Base-by-base conservation (phyloP, 2,329 filamentous ascomycete species). In the Trichoderma atroviride region DNA sequence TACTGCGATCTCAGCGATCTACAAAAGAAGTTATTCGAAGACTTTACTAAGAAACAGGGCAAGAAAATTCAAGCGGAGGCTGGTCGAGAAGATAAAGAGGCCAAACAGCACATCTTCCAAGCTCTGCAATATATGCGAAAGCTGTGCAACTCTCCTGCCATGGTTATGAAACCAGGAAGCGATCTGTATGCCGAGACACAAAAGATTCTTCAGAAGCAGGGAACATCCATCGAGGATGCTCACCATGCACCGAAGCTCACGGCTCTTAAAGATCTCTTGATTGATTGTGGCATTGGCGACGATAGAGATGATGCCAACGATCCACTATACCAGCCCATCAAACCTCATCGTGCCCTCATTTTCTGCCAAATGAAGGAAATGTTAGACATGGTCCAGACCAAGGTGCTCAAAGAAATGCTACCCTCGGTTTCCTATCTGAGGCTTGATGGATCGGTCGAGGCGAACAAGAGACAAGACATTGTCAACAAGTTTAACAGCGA, bases 311-410 rank as follows among this genome's bases (percentile, higher is more conserved):
- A 88, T 63, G 80, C 82, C 1, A 87, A 83, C 64, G 87, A 89
- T 70, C 87, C 87, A 2, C 81, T 89, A 19, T 89, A 89, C 75
- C 87, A 93, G 79, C 96, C 94, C 52, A 96, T 99, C 78, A 97
- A 96, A 71, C 96, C 95, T 35, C 96, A 99, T 78, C 92, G 96
- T 56, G 96, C 96, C 0, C 88, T 99, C 33, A 92, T 99, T 74
- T 99, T 99, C 85, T 99, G 96, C 76, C 96, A 99, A 79, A 97
- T 99, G 93, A 99, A 99, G 82, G 96, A 99, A 80, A 99, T 99
- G 96, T 86, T 99, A 29, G 96, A 99, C 79, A 98, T 99, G 88
- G 96, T 99, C 2, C 94, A 98, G 78, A 93, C 92, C 75, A 94
- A 95, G 69, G 96, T 99, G 0, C 83, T 99, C 50, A 93, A 93